Percentiles rank a stretch among this genome's conserved stretches.
Evolutionary conservation across 805 yeast genomes (phyloP).

Genomic region (Candida ulmi): DNA sequence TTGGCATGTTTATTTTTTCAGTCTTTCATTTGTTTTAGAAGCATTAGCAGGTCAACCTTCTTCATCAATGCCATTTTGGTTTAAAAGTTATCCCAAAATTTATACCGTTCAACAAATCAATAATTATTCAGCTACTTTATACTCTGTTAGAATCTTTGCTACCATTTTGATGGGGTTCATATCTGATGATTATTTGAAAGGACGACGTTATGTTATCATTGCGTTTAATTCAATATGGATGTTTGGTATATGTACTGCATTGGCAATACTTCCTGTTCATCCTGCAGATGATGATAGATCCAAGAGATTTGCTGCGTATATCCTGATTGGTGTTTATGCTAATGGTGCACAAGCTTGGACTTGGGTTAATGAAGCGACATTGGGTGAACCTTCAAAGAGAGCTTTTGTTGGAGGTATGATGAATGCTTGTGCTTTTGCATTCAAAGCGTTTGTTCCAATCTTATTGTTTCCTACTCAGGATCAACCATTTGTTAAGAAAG

Average conservation of each 20-base stretch:
- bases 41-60: conserved; percentile 3
- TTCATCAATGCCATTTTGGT: conserved; percentile 4
- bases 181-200: conserved; percentile 9
- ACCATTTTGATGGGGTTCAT: conserved; percentile 5
- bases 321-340: conserved; percentile 7
- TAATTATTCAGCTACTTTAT: conserved; percentile 1
- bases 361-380: conserved; percentile 8
- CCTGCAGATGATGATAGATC: conserved; percentile 6
- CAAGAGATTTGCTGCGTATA: conserved; percentile 6
- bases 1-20: conserved; percentile 7
- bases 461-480: conserved; percentile 5
- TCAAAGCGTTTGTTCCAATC: conserved; percentile 6
- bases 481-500: conserved; percentile 6
- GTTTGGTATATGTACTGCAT: conserved; percentile 4
- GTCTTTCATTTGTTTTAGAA: conserved; percentile 1
- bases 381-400: conserved; percentile 9
- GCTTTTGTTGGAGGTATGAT: conserved; percentile 10
- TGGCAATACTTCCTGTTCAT: conserved; percentile 5
- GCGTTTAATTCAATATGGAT: conserved; percentile 1
- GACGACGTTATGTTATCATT: conserved; percentile 7
- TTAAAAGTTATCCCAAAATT: conserved; percentile 2
- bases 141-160: conserved; percentile 3
- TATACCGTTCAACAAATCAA: conserved; percentile 8
- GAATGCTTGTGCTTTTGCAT: conserved; percentile 8
- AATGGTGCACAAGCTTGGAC: conserved; percentile 8